Evolutionary conservation across 2,329 filamentous ascomycete species (phyloP).

Genomic region (Claviceps sorghi): DNA sequence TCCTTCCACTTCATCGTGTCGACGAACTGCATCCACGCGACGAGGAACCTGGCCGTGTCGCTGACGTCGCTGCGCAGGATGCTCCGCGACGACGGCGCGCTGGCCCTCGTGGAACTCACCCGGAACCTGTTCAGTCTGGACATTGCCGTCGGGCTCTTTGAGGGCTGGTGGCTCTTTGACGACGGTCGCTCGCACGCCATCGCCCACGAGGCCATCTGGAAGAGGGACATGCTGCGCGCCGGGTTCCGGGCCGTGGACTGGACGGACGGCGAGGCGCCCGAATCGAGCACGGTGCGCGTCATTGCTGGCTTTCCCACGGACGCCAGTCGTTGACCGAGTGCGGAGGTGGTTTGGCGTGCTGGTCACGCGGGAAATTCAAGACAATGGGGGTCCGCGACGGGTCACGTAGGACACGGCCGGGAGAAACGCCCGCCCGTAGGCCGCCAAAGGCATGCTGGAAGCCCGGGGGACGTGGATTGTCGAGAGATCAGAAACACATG

Average conservation of each 20-base stretch:
- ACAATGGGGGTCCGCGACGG: no score
- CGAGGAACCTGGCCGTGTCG: slow-evolving; percentile 8
- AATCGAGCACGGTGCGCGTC: not conserved
- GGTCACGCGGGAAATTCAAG: no score
- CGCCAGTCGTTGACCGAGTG: not conserved
- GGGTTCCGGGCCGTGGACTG: slow-evolving; percentile 11
- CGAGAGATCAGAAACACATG: no score
- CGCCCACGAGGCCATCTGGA: slow-evolving; percentile 5
- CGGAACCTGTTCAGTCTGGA: slow-evolving; percentile 14
- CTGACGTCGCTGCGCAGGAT: slow-evolving; percentile 9
- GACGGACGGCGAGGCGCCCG: slow-evolving; percentile 7
- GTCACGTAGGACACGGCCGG: no score
- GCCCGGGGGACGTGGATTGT: no score
- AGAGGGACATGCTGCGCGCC: slow-evolving; percentile 4
- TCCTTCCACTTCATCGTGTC: slow-evolving; percentile 19
- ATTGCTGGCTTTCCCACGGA: not conserved
- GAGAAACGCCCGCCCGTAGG: no score
- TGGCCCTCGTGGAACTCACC: slow-evolving; percentile 10
- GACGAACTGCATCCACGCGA: slow-evolving; percentile 23
- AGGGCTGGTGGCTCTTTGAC: slow-evolving; percentile 22
- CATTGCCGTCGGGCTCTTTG: slow-evolving; percentile 19
- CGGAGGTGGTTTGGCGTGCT: no score
- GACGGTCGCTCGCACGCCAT: slow-evolving; percentile 8
- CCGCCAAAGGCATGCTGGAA: no score
- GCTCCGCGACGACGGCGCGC: slow-evolving; percentile 7